These are phyloP conservation scores for Pseudogymnoascus sp. DNA, from an alignment of 2,329 filamentous ascomycete species.

Conservation along the genomic window DNA sequence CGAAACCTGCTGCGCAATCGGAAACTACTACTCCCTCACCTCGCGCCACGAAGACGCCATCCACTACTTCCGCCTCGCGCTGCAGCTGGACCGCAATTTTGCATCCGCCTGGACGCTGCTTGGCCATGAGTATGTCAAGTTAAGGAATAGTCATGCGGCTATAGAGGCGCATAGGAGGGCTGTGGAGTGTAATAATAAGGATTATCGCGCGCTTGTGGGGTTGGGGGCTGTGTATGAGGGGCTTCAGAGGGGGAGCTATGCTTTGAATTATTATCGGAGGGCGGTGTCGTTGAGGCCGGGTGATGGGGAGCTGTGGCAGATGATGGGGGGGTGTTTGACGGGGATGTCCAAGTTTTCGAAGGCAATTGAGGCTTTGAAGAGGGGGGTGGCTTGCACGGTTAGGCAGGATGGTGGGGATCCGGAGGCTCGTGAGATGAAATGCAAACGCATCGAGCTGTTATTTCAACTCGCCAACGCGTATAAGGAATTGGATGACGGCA, in stretches of 20 bases:
- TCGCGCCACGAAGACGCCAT: slow-evolving; percentile 47
- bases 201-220: background rate
- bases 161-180: background rate
- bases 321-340: background rate
- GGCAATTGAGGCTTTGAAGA: background rate
- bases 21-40: background rate
- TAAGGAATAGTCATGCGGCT: background rate
- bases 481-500: background rate
- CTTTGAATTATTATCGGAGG: background rate
- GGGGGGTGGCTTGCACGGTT: background rate
- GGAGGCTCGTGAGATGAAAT: background rate
- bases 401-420: background rate
- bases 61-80: slow-evolving; percentile 29
- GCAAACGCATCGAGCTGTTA: background rate
- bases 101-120: background rate
- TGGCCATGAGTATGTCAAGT: background rate
- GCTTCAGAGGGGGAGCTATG: background rate
- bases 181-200: background rate
- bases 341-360: background rate
- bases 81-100: background rate
- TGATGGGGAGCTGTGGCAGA: background rate
- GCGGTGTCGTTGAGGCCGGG: background rate
- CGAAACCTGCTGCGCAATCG: background rate
- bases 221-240: background rate
- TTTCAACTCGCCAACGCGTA: background rate